These are phyloP conservation scores for Phialocephala subalpina DNA, from an alignment of 2,329 filamentous ascomycete genomes.

Conservation along the genomic window DNA sequence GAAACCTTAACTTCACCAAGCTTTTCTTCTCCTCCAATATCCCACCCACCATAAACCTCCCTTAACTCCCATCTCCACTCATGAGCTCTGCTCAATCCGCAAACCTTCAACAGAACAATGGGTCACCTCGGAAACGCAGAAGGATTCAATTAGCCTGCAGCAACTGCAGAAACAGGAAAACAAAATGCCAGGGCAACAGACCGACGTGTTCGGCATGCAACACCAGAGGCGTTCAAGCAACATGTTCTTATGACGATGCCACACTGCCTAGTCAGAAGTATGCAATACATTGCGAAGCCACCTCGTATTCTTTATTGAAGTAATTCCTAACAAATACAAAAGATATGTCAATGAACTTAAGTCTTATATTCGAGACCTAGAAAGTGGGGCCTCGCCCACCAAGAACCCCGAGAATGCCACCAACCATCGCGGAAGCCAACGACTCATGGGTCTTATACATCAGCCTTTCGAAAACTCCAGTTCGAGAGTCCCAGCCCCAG, in stretches of 20 bases:
- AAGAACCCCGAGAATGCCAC: too few relatives aligned
- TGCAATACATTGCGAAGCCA: not conserved
- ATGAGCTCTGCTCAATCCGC: not conserved
- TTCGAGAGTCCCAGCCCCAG: too few relatives aligned
- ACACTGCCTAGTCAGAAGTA: constrained; percentile 9
- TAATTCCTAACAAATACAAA: not conserved
- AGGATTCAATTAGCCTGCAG: constrained; percentile 29
- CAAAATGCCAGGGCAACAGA: constrained; percentile 26
- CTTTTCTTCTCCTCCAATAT: too few relatives aligned
- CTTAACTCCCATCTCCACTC: not conserved
- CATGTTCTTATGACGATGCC: constrained; percentile 26
- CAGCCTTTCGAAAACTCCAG: too few relatives aligned
- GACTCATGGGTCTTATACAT: too few relatives aligned
- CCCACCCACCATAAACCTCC: too few relatives aligned
- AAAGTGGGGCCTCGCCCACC: not conserved
- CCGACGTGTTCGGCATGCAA: constrained; percentile 25
- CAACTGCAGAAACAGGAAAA: constrained; percentile 27
- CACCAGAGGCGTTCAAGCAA: constrained; percentile 16
- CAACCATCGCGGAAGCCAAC: too few relatives aligned
- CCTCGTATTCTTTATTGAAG: not conserved
- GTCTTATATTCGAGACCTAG: not conserved
- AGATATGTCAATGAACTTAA: constrained; percentile 10
- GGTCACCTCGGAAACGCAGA: constrained; percentile 19
- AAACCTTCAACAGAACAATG: not conserved
- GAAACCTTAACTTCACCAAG: too few relatives aligned